Conservation (phyloP, 2,329 filamentous ascomycete genomes). For the Pestalotiopsis sp. region DNA sequence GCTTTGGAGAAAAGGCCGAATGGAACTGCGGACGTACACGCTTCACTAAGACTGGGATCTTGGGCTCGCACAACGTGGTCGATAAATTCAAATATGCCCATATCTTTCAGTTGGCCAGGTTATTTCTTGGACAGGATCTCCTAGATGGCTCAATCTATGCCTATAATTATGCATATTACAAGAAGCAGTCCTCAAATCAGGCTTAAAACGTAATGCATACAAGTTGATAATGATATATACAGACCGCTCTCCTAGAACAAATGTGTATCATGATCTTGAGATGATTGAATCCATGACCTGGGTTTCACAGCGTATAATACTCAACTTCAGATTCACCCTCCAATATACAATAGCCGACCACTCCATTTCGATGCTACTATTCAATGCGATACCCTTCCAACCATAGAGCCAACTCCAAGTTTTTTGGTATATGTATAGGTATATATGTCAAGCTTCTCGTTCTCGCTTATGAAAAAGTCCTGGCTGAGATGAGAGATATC, state of each 20-base stretch:
- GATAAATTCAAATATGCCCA: too few relatives aligned
- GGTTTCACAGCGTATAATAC: neutral
- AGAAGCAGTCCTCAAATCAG: too few relatives aligned
- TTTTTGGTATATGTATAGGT: neutral
- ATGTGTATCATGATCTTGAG: neutral
- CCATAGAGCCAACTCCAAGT: neutral
- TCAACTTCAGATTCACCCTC: neutral
- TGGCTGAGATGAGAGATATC: neutral
- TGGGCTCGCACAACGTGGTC: too few relatives aligned
- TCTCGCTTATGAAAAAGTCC: neutral
- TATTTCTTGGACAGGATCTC: too few relatives aligned
- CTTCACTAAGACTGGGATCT: too few relatives aligned
- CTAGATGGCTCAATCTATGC: too few relatives aligned
- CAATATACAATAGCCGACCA: neutral
- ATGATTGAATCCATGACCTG: neutral
- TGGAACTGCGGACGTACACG: neutral
- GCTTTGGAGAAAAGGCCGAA: accelerated
- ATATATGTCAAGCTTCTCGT: neutral
- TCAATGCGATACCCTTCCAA: neutral
- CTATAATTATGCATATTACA: too few relatives aligned
- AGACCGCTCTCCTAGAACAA: too few relatives aligned
- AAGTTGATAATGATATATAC: too few relatives aligned
- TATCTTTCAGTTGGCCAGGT: too few relatives aligned
- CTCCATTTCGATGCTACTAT: neutral
- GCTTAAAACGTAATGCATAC: too few relatives aligned